Base-by-base conservation (phyloP, 345 rosid genomes). In the Rubroshorea leprosula region DNA sequence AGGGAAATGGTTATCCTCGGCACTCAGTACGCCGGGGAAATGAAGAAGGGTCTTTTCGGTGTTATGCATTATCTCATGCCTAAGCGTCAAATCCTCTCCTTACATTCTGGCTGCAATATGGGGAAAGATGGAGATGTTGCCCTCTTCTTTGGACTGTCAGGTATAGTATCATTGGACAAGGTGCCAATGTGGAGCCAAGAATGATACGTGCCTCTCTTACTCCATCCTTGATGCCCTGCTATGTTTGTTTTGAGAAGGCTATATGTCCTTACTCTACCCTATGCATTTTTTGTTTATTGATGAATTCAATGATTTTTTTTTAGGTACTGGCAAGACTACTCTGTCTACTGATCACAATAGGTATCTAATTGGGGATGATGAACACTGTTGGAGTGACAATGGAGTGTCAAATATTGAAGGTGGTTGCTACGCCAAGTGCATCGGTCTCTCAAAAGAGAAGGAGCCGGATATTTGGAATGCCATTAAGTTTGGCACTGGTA, bases 11-110 rank as follows among this genome's bases (percentile, higher is more conserved):
- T 89, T 72, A 92, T 92, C 71, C 95, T 89, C 48, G 95, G 98
- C 57, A 89, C 98, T 26, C 99, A 89, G 61, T 93, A 93, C 67
- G 97, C 99, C 31, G 98, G 99, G 70, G 99, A 93, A 76, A 92
- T 92, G 98, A 92, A 89, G 89, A 92, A 92, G 72, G 98, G 98
- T 60, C 95, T 92, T 53, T 92, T 92, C 83, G 57, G 98, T 72
- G 93, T 92, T 39, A 92, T 92, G 97, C 97, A 92, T 76, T 89
- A 89, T 85, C 94, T 92, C 80, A 92, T 92, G 98, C 98, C 97
- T 75, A 89, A 81, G 83, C 97, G 95, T 67, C 86, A 76, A 24
- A 86, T 92, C 69, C 94, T 92, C 66, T 89, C 98, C 60, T 78
- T 92, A 46, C 97, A 92, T 63, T 92, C 98, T 68, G 98, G 98